Base-by-base conservation (phyloP, 2,329 filamentous ascomycete genomes). In the Daldinia sp. region DNA sequence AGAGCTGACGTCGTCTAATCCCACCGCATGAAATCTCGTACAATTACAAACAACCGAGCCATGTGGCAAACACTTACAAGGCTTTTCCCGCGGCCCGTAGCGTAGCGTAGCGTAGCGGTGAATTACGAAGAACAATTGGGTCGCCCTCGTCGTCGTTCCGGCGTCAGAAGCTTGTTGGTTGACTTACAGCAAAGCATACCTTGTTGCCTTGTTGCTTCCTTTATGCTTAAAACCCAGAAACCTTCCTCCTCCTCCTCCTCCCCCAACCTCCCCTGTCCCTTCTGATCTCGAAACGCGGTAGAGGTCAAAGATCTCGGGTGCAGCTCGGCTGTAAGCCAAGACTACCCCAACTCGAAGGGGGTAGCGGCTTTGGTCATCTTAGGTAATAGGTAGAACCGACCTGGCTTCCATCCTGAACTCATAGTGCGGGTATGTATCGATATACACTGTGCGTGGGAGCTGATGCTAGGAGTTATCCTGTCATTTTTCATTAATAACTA, bases 61-160 rank as follows among this genome's bases (percentile, higher is more conserved):
- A 67, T 60, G 58, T 63, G 56, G 58, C 64, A 56, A 62, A 37
- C 53, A 54, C 32, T 10, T 32, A 51, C 5, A 49, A 49, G 23
- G 47, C 10, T 15, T 47, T n/a, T 32, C 29, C 8, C 34, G 15
- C 34, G 34, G 34, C n/a, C 27, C 19, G 15, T 15, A 47, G 11
- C 50, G 21, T 39, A 7, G 30, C 27, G 6, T 37, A 34, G 27
- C 34, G 35, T 47, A 47, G 58, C 45, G 63, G 49, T 65, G 30
- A 55, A 55, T 34, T 53, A 39, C 9, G 23, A 30, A 19, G 51
- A 52, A 27, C 27, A 34, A 51, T 48, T 25, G n/a, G 29, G 54
- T 49, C 32, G 27, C 21, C 30, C 49, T 59, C 7, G 54, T 49
- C 32, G 27, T 27, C 30, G 54, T 59, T 5, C 58, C 62, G 37